phyloP scores from a whole-genome alignment of 371 early-diverging fungal species.

The Mycotypha africana region DNA sequence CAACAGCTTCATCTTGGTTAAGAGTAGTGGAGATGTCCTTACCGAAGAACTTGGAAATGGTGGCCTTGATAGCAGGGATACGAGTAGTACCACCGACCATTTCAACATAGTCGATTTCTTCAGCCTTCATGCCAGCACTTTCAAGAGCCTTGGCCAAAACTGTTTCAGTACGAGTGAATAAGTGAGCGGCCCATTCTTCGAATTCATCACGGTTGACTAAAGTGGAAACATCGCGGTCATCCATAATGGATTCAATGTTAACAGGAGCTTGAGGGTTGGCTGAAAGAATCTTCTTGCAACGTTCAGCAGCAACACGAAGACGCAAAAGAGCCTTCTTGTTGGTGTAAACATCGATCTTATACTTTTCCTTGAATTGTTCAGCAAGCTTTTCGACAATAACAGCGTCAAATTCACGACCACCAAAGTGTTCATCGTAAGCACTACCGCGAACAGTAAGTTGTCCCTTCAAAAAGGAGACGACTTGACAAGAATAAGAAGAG shows the following conservation, averaged over 20 bases:
- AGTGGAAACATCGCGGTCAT: slow-evolving; percentile 87
- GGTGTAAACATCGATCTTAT: slow-evolving; percentile 86
- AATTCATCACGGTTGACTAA: slow-evolving; percentile 81
- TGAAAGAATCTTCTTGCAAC: slow-evolving; percentile 93
- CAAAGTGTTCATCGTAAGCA: slow-evolving; percentile 89
- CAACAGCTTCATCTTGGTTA: slow-evolving; percentile 96
- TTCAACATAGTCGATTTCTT: slow-evolving; percentile 91
- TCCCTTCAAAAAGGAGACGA: slow-evolving; percentile 92
- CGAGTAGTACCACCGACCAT: slow-evolving; percentile 93
- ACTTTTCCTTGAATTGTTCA: slow-evolving; percentile 88
- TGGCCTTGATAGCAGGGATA: slow-evolving; percentile 90
- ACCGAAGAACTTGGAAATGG: slow-evolving; percentile 77
- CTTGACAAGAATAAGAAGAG: slow-evolving; percentile 84
- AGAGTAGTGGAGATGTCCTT: slow-evolving; percentile 88
- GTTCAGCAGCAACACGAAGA: slow-evolving; percentile 88
- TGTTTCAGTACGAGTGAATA: slow-evolving; percentile 67
- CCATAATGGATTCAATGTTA: slow-evolving; percentile 92
- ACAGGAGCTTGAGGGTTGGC: slow-evolving; percentile 90
- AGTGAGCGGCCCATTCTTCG: slow-evolving; percentile 74
- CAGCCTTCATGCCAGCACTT: slow-evolving; percentile 69
- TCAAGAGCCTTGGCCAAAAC: slow-evolving; percentile 76
- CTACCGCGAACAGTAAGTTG: slow-evolving; percentile 87
- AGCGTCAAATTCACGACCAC: slow-evolving; percentile 95
- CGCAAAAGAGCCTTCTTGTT: slow-evolving; percentile 92
- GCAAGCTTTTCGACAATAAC: slow-evolving; percentile 82